phyloP scores from a whole-genome alignment of 306 rosid species.

The Cyamopsis tetragonoloba region DNA sequence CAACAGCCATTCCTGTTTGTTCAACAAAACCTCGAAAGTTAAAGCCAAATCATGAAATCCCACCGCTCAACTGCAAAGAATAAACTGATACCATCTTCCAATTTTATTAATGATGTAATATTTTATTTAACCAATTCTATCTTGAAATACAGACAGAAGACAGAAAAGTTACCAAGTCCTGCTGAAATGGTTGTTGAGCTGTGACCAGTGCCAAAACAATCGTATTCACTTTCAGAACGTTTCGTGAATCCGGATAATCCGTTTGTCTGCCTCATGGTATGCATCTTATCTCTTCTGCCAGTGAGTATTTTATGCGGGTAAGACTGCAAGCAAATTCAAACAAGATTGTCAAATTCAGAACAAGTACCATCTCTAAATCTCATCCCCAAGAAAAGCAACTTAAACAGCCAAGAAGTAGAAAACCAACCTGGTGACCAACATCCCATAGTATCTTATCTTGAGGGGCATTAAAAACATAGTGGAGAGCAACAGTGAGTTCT shows the following conservation, averaged over 20 bases:
- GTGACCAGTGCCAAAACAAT: slow-evolving; percentile 94
- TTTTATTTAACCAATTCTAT: not conserved
- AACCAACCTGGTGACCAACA: slow-evolving; percentile 92
- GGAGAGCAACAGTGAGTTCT: slow-evolving; percentile 96
- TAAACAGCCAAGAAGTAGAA: slow-evolving; percentile 17
- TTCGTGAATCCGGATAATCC: slow-evolving; percentile 91
- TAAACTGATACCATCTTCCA: not conserved
- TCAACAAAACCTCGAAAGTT: slow-evolving; percentile 20
- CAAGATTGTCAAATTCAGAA: not conserved
- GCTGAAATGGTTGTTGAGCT: slow-evolving; percentile 99
- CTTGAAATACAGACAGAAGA: not conserved
- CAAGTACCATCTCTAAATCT: not conserved
- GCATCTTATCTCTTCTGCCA: slow-evolving; percentile 89
- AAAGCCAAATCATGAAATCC: slow-evolving; percentile 24
- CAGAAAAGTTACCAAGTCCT: slow-evolving; percentile 70
- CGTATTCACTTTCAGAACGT: slow-evolving; percentile 88
- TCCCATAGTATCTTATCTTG: slow-evolving; percentile 89
- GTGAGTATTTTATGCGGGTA: slow-evolving; percentile 96
- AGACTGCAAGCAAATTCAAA: slow-evolving; percentile 51
- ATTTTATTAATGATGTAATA: not conserved
- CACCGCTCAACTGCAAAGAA: not conserved
- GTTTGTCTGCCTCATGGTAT: slow-evolving; percentile 81
- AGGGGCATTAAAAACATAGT: slow-evolving; percentile 88
- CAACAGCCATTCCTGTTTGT: slow-evolving; percentile 91
- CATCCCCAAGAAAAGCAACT: not conserved